Evolutionary conservation across 1,139 yeast genomes (phyloP).

Genomic region (Ashbya aceris): DNA sequence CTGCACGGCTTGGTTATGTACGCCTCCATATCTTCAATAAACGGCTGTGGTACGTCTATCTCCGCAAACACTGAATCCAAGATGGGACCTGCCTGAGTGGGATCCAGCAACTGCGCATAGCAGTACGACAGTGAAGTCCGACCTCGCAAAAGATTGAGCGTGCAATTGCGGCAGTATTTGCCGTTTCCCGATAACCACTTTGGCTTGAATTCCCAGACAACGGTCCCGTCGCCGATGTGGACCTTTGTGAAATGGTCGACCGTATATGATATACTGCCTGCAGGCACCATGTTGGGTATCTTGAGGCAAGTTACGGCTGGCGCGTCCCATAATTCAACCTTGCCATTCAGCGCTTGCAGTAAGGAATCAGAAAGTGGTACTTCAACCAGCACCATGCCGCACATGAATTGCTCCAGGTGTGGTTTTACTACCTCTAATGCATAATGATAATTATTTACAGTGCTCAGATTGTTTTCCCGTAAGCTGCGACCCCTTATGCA

Average conservation of each 20-base stretch:
- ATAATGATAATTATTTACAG: conserved; percentile 15
- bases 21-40: conserved; percentile 8
- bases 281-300: conserved; percentile 16
- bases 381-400: conserved; percentile 13
- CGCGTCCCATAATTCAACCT: neutral
- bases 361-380: conserved; percentile 6
- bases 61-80: conserved; percentile 7
- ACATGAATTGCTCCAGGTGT: conserved; percentile 13
- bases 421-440: conserved; percentile 11
- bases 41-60: conserved; percentile 10
- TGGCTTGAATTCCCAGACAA: conserved; percentile 27
- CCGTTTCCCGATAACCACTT: conserved; percentile 23
- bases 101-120: conserved; percentile 12
- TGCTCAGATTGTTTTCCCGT: conserved; percentile 17
- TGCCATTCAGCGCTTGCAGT: neutral
- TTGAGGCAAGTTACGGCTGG: neutral
- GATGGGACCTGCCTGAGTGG: conserved; percentile 5
- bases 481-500: conserved; percentile 18
- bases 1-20: conserved; percentile 16
- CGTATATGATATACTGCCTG: neutral
- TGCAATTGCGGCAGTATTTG: conserved; percentile 26
- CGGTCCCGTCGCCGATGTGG: conserved; percentile 6
- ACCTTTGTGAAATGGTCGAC: conserved; percentile 25
- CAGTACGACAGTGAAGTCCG: conserved; percentile 18
- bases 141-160: conserved; percentile 19